Base-by-base conservation (phyloP, 176 grass and related monocot genomes). In the Poa pratensis region DNA sequence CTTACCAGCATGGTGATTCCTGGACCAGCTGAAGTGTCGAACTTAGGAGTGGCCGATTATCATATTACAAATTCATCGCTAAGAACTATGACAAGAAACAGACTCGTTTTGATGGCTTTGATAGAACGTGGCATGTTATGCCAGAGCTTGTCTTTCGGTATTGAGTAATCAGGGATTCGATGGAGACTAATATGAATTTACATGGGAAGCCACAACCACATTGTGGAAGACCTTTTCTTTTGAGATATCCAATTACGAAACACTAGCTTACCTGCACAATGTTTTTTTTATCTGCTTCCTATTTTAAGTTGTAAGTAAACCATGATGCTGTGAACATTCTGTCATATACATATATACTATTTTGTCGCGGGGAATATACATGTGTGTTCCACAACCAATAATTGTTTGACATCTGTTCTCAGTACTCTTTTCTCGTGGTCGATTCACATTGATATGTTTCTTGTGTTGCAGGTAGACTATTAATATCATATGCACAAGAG, bases 401-500 rank as follows among this genome's bases (percentile, higher is more conserved):
- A 22, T 84, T 77, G 20, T 42, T 67, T 35, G 16, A 61, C 45
- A 76, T 51, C 45, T 52, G 19, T 52, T 19, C 15, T 78, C 27
- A 67, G 45, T 67, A 55, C 4, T 54, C 63, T 32, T 62, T 54
- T 24, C 19, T 14, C 11, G 27, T 17, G 45, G 59, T 63, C 5
- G 22, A 53, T 80, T 80, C 15, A 32, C 6, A 15, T 27, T 23
- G 22, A 32, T 23, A 89, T 81, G 57, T 80, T 89, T 74, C 46
- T 3, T 72, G 43, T 4, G 0, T 69, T 80, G 59, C 75, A 90
- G 89, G 84, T 83, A 83, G 67, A 74, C 37, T 79, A 83, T 83
- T 67, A 68, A 60, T 61, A 83, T 87, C 89, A 42, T 76, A 62
- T 90, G 84, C 53, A 79, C 26, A 82, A 83, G 84, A 76, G 68